These are phyloP conservation scores for Mycena albidolilacea DNA, from an alignment of 768 basidiomycete species.

Conservation along the genomic window DNA sequence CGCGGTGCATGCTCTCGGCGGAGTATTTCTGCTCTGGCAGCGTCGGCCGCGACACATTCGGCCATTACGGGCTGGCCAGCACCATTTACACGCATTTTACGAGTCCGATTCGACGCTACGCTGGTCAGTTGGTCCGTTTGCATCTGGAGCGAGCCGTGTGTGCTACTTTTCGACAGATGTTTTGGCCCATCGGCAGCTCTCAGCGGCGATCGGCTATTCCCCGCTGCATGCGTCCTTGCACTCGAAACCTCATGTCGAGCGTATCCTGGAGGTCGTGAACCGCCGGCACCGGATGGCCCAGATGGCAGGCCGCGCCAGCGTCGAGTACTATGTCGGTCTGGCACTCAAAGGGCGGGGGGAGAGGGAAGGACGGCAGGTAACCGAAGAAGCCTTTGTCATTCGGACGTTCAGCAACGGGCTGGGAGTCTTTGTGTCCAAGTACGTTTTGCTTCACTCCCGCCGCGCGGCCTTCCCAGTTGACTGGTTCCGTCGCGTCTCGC, in stretches of 20 bases:
- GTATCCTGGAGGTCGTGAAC: constrained; percentile 89
- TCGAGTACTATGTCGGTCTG: constrained; percentile 97
- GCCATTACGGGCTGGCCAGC: constrained; percentile 97
- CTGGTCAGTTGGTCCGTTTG: constrained; percentile 66
- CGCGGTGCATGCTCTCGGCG: constrained; percentile 97
- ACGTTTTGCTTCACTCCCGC: constrained; percentile 49
- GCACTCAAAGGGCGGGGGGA: constrained; percentile 82
- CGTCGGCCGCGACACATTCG: constrained; percentile 92
- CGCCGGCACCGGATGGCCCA: constrained; percentile 96
- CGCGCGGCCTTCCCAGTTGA: neutral
- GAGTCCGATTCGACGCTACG: constrained; percentile 96
- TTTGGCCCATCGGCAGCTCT: constrained; percentile 92
- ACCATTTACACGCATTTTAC: constrained; percentile 99
- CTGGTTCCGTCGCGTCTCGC: constrained; percentile 22
- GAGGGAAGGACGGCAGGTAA: constrained; percentile 58
- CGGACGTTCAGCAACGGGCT: constrained; percentile 95
- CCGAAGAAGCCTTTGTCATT: constrained; percentile 93
- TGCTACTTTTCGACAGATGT: constrained; percentile 71
- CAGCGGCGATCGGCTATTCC: constrained; percentile 88
- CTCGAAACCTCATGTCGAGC: constrained; percentile 90
- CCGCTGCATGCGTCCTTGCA: constrained; percentile 91
- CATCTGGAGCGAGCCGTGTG: neutral
- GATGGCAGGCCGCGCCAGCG: constrained; percentile 96
- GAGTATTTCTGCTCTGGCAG: constrained; percentile 99
- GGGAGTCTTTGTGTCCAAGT: constrained; percentile 97